A percentile compares a stretch with the other conserved stretches of the same genome.
phyloP scores from a whole-genome alignment of 805 yeast genomes.

The Blastobotrys robertii region DNA sequence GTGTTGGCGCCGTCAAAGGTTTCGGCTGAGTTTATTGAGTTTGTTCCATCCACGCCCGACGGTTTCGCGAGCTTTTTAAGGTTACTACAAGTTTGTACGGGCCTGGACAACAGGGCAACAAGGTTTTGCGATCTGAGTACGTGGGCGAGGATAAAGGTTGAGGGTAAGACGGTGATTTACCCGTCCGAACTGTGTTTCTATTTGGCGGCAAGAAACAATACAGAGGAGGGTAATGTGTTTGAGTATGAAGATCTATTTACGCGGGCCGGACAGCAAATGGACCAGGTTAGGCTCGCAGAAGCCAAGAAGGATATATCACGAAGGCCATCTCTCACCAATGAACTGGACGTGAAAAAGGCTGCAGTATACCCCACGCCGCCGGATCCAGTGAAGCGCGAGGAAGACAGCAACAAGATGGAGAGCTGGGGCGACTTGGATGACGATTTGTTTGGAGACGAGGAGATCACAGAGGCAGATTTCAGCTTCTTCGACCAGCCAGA shows the following conservation, averaged over 20 bases:
- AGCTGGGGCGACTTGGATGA: constrained; percentile 23
- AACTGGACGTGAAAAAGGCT: constrained; percentile 5
- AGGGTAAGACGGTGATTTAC: constrained; percentile 14
- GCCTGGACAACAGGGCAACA: neutral
- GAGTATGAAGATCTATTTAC: constrained; percentile 15
- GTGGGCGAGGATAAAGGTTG: constrained; percentile 12
- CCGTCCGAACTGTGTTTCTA: constrained; percentile 20
- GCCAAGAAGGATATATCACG: neutral
- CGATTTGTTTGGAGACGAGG: constrained; percentile 28
- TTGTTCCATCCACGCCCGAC: constrained; percentile 2
- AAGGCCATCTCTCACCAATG: too few relatives aligned
- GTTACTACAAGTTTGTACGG: constrained; percentile 1
- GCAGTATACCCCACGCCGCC: constrained; percentile 29
- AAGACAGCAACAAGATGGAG: constrained; percentile 8
- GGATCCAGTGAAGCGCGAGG: constrained; percentile 17
- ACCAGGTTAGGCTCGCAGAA: neutral
- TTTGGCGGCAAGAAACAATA: constrained; percentile 3
- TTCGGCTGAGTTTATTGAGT: constrained; percentile 5
- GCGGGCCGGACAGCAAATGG: constrained; percentile 13
- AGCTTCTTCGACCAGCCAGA: constrained; percentile 31
- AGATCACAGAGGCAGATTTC: constrained; percentile 34
- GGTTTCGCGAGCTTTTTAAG: constrained; percentile 2
- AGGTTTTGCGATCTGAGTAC: neutral
- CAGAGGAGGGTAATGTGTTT: constrained; percentile 12
- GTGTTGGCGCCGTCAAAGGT: constrained; percentile 6